phyloP scores from a whole-genome alignment of 179 eudicot species.

The Nepenthes alata region DNA sequence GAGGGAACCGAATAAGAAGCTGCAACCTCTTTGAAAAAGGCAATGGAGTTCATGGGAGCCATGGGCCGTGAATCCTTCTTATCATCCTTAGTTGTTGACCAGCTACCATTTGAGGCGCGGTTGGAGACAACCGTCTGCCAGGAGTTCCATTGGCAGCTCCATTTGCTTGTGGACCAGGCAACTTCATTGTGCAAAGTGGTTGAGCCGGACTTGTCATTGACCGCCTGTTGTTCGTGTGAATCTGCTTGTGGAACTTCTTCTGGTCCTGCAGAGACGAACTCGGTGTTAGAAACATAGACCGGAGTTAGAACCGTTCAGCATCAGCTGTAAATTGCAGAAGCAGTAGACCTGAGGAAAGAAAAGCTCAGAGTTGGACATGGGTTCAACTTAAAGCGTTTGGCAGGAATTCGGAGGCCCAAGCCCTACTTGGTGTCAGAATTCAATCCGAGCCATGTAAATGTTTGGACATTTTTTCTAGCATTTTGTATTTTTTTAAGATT shows the following conservation, averaged over 20 bases:
- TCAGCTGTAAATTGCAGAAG: background rate
- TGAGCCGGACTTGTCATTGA: conserved; percentile 38
- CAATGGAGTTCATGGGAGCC: conserved; percentile 23
- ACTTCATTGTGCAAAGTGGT: conserved; percentile 26
- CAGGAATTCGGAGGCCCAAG: no score
- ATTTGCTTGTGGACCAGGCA: conserved; percentile 26
- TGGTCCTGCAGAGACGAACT: conserved; percentile 19
- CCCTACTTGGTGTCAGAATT: no score
- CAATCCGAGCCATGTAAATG: no score
- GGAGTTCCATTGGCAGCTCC: conserved; percentile 49
- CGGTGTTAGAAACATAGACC: no score
- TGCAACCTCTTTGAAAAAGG: conserved; percentile 27
- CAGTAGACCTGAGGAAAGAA: background rate
- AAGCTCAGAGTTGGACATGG: no score
- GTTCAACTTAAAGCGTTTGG: no score
- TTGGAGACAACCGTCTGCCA: conserved; percentile 62
- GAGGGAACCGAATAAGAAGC: conserved; percentile 36
- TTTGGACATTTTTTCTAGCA: no score
- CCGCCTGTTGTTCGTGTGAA: conserved; percentile 21
- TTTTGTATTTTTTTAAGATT: no score
- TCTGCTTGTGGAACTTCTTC: conserved; percentile 33
- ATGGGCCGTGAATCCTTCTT: conserved; percentile 20
- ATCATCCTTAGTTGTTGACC: conserved; percentile 48
- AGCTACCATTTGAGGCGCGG: conserved; percentile 49
- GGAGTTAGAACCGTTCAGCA: no score